Conservation (phyloP, 1,284 basidiomycete species). For the Inonotus hispidus region DNA sequence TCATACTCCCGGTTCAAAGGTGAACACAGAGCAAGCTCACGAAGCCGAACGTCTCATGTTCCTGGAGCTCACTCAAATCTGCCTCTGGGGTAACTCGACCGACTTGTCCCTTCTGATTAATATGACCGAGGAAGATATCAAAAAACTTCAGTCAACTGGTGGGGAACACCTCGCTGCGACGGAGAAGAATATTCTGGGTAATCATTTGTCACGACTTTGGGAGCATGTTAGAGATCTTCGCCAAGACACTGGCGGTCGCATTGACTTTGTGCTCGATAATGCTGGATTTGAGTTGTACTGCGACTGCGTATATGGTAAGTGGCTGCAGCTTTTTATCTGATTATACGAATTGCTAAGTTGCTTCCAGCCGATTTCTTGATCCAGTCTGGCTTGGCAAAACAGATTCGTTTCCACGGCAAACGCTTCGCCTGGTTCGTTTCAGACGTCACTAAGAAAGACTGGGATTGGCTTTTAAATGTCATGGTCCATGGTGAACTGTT, state of each 20-base stretch:
- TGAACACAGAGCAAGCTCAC: conserved; percentile 47
- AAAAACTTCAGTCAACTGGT: conserved; percentile 94
- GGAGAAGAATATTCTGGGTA: conserved; percentile 93
- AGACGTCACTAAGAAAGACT: conserved; percentile 96
- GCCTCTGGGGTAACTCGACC: conserved; percentile 95
- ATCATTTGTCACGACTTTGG: conserved; percentile 80
- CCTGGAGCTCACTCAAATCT: conserved; percentile 94
- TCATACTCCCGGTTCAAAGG: conserved; percentile 23
- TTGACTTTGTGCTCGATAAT: conserved; percentile 90
- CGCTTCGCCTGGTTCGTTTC: conserved; percentile 91
- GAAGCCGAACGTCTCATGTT: conserved; percentile 90
- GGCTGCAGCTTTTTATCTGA: background rate
- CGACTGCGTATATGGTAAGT: conserved; percentile 88
- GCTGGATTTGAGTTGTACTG: conserved; percentile 95
- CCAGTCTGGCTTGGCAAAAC: conserved; percentile 81
- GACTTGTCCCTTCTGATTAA: conserved; percentile 95
- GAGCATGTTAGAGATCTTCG: conserved; percentile 71
- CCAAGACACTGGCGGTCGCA: conserved; percentile 68
- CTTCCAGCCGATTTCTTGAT: conserved; percentile 78
- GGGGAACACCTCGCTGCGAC: conserved; percentile 93
- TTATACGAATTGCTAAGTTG: conserved; percentile 9
- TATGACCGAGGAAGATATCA: conserved; percentile 99
- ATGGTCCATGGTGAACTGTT: conserved; percentile 89
- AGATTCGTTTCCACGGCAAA: conserved; percentile 92
- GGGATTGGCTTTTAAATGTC: conserved; percentile 89